Conservation (phyloP, 306 rosid species). For the Fagus crenata region DNA sequence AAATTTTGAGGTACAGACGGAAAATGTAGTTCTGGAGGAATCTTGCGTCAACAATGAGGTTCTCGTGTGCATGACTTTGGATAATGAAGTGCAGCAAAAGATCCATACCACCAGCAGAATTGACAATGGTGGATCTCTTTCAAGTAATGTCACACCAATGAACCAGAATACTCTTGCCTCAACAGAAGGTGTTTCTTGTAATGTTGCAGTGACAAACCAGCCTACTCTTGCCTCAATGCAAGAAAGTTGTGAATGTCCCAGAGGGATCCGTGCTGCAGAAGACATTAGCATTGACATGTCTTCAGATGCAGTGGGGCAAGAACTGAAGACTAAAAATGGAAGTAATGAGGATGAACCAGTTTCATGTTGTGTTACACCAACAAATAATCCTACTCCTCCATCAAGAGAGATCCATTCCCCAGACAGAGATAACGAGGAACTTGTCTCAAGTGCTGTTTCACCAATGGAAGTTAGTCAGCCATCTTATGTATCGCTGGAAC, state of each 20-base stretch:
- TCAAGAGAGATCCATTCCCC: conserved; percentile 21
- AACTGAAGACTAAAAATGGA: conserved; percentile 22
- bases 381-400: conserved; percentile 15
- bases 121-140: conserved; percentile 15
- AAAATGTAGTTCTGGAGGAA: conserved; percentile 32
- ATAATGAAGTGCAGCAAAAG: conserved; percentile 35
- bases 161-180: not conserved
- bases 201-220: conserved; percentile 6
- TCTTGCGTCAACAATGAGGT: conserved; percentile 29
- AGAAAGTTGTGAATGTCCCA: conserved; percentile 11
- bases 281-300: conserved; percentile 9
- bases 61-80: conserved; percentile 23
- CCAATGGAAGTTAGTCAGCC: conserved; percentile 34
- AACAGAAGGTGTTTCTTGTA: conserved; percentile 5
- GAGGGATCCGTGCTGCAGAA: conserved; percentile 4
- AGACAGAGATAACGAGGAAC: conserved; percentile 10
- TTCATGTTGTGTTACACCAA: not conserved
- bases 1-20: conserved; percentile 16
- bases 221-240: not conserved
- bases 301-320: conserved; percentile 18
- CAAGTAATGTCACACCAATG: conserved; percentile 10
- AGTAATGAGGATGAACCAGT: conserved; percentile 20
- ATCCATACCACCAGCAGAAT: conserved; percentile 29
- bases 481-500: conserved; percentile 37
- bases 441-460: conserved; percentile 18